phyloP scores from a whole-genome alignment of 179 eudicot genomes.

The Pouteria campechiana region DNA sequence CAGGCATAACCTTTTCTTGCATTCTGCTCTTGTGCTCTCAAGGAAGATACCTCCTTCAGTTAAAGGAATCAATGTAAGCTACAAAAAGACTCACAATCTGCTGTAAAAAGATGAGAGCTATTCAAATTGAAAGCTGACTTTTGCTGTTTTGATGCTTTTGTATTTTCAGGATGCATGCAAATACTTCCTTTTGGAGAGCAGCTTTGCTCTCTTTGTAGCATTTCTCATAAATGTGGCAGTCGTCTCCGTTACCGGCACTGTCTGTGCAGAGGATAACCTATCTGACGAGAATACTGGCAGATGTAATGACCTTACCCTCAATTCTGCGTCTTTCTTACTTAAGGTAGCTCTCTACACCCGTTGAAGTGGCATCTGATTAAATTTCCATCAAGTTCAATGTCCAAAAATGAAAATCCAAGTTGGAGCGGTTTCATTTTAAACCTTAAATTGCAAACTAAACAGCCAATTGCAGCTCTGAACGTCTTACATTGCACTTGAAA shows the following conservation, averaged over 20 bases:
- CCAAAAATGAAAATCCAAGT: neutral
- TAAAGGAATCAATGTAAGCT: slow-evolving; percentile 51
- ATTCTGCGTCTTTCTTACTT: slow-evolving; percentile 76
- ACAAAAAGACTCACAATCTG: neutral
- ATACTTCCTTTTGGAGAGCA: slow-evolving; percentile 77
- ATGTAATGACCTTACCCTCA: slow-evolving; percentile 56
- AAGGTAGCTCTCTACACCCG: too few relatives aligned
- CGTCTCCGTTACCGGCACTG: slow-evolving; percentile 63
- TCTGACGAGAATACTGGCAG: slow-evolving; percentile 16
- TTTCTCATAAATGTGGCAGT: slow-evolving; percentile 70
- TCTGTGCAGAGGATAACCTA: slow-evolving; percentile 35
- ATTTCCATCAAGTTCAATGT: too few relatives aligned
- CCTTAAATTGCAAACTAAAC: too few relatives aligned
- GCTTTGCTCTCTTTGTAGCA: slow-evolving; percentile 73
- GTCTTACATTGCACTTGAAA: too few relatives aligned
- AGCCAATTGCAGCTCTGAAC: too few relatives aligned
- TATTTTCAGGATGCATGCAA: slow-evolving; percentile 74
- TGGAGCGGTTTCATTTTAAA: neutral
- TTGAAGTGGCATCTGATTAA: too few relatives aligned
- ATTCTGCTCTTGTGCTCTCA: slow-evolving; percentile 74
- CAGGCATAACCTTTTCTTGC: slow-evolving; percentile 87
- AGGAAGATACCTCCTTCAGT: slow-evolving; percentile 54
- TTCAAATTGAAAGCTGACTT: neutral
- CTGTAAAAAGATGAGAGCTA: neutral
- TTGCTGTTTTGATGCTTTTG: neutral